A percentile compares a stretch with the other conserved stretches of the same genome.
phyloP scores from a whole-genome alignment of 2,329 filamentous ascomycete species.

The Drechslerella dactyloides region DNA sequence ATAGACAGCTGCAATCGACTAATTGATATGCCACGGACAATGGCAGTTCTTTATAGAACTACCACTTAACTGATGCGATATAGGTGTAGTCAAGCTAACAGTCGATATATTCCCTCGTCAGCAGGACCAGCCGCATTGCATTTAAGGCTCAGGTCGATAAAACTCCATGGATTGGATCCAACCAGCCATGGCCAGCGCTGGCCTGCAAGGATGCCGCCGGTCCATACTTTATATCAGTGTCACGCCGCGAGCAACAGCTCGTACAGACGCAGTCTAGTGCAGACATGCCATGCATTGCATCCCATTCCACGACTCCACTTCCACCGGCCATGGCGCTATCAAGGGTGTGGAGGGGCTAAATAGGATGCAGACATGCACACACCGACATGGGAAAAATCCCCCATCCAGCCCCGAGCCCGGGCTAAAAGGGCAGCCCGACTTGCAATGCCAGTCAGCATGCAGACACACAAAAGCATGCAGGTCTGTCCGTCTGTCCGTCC shows the following conservation, averaged over 20 bases:
- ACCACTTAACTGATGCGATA: too few species aligned
- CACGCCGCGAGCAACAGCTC: too few species aligned
- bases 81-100: too few species aligned
- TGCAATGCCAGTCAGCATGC: neutral
- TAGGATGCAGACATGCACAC: neutral
- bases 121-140: slow-evolving; percentile 35
- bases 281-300: neutral
- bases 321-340: neutral
- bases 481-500: neutral
- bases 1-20: too few species aligned
- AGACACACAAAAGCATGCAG: neutral
- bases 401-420: neutral
- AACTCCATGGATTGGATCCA: too few species aligned
- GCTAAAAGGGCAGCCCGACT: neutral
- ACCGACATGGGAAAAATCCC: neutral
- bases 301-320: neutral
- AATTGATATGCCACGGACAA: too few species aligned
- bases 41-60: too few species aligned
- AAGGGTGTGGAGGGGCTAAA: slow-evolving; percentile 6
- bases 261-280: too few species aligned
- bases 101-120: slow-evolving; percentile 19
- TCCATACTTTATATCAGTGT: too few species aligned
- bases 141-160: neutral
- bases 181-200: too few species aligned
- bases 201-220: too few species aligned